Evolutionary conservation across 495 filamentous ascomycete species (phyloP).

Genomic region (Penicillium bovifimosum): DNA sequence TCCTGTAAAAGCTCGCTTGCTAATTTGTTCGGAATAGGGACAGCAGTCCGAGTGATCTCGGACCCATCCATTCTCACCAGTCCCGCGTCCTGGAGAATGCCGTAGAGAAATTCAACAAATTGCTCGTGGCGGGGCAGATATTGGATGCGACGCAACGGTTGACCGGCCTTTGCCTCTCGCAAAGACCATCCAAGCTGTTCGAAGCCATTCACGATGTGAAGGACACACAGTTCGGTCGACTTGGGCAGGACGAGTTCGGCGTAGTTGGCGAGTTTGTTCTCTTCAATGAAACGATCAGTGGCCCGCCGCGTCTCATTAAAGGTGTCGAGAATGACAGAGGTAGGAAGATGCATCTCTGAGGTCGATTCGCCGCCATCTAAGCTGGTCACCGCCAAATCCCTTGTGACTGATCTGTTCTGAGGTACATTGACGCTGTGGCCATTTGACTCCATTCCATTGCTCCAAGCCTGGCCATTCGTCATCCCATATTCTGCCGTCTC

Average conservation of each 20-base stretch:
- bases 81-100: not conserved
- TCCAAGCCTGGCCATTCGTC: not conserved
- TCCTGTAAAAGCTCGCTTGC: constrained; percentile 32
- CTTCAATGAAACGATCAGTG: constrained; percentile 36
- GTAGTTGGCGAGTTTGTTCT: constrained; percentile 32
- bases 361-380: too few relatives aligned
- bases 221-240: constrained; percentile 10
- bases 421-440: too few relatives aligned
- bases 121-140: not conserved
- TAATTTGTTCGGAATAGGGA: constrained; percentile 30
- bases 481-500: too few relatives aligned
- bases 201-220: not conserved
- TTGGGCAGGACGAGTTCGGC: constrained; percentile 19
- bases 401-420: too few relatives aligned
- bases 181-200: not conserved
- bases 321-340: constrained; percentile 9
- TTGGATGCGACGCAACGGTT: not conserved
- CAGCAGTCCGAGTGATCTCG: not conserved
- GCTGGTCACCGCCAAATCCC: too few relatives aligned
- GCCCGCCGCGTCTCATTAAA: constrained; percentile 26
- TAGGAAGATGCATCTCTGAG: too few relatives aligned
- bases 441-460: too few relatives aligned
- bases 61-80: not conserved
- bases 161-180: not conserved
- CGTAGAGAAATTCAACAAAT: not conserved